These are phyloP conservation scores for Aureobasidium sp. DNA, from an alignment of 2,329 filamentous ascomycete species.

Conservation along the genomic window DNA sequence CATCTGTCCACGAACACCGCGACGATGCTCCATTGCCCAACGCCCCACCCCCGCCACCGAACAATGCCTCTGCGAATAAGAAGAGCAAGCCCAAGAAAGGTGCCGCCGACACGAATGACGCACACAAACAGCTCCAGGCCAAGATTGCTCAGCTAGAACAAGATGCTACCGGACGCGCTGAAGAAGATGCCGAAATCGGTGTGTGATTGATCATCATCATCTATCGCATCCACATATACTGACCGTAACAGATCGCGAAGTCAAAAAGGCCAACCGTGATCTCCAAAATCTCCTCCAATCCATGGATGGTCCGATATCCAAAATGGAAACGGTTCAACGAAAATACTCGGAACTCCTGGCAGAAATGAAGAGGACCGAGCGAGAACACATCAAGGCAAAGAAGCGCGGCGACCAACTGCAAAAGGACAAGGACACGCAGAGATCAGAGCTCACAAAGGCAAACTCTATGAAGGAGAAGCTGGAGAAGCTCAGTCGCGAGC, in stretches of 20 bases:
- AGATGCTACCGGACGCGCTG: constrained; percentile 86
- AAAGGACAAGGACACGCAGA: constrained; percentile 88
- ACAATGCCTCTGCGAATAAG: constrained; percentile 48
- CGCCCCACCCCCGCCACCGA: constrained; percentile 31
- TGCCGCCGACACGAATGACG: constrained; percentile 66
- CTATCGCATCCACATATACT: not conserved
- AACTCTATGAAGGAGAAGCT: constrained; percentile 89
- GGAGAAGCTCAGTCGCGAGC: constrained; percentile 88
- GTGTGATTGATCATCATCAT: constrained; percentile 29
- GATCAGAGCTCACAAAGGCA: constrained; percentile 83
- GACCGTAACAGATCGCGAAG: constrained; percentile 65
- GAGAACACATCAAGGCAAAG: constrained; percentile 92
- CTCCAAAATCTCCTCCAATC: constrained; percentile 74
- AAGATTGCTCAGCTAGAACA: constrained; percentile 94
- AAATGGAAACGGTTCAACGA: constrained; percentile 82
- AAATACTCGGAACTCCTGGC: constrained; percentile 85
- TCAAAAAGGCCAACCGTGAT: constrained; percentile 88
- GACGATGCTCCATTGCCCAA: constrained; percentile 22
- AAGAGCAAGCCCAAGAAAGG: constrained; percentile 80
- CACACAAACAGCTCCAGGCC: constrained; percentile 81
- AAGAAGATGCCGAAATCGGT: constrained; percentile 95
- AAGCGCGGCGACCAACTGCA: constrained; percentile 89
- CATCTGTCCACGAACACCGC: constrained; percentile 16
- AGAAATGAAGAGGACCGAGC: constrained; percentile 91
- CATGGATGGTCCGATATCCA: constrained; percentile 85